Evolutionary conservation across 2,329 filamentous ascomycete genomes (phyloP).

Genomic region (Paecilomyces formosus): DNA sequence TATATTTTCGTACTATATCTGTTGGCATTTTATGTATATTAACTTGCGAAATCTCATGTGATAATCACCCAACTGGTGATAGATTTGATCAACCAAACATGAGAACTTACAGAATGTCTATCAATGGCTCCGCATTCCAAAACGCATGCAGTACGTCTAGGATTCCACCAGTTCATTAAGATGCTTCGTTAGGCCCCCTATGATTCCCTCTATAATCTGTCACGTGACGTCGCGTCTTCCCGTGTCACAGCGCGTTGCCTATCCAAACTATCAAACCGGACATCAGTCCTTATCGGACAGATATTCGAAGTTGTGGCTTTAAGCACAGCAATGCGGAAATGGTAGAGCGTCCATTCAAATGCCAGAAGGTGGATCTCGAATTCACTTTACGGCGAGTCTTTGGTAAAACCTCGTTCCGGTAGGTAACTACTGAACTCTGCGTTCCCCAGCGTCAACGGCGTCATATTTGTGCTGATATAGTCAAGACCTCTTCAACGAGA

Average conservation of each 20-base stretch:
- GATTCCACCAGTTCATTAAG: background rate
- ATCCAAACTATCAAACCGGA: background rate
- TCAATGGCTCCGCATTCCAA: background rate
- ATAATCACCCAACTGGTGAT: background rate
- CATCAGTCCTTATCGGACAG: background rate
- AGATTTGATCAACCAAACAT: background rate
- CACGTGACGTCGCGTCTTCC: conserved; percentile 20
- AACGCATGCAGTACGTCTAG: background rate
- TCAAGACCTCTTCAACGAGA: conserved; percentile 74
- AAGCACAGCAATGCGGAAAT: conserved; percentile 19
- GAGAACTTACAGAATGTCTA: background rate
- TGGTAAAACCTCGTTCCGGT: conserved; percentile 67
- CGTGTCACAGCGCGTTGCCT: background rate
- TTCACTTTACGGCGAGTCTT: conserved; percentile 69
- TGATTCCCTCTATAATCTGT: background rate
- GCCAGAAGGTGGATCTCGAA: conserved; percentile 52
- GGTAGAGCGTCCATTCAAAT: conserved; percentile 15
- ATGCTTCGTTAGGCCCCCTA: conserved; percentile 4
- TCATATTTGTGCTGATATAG: background rate
- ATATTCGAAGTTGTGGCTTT: background rate
- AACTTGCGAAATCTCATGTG: background rate
- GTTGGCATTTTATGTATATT: background rate
- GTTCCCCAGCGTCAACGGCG: background rate
- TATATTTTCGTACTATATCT: background rate
- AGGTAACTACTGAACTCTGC: conserved; percentile 8